Evolutionary conservation across 202 grass and related monocot genomes (phyloP).

Genomic region (Zizania palustris): DNA sequence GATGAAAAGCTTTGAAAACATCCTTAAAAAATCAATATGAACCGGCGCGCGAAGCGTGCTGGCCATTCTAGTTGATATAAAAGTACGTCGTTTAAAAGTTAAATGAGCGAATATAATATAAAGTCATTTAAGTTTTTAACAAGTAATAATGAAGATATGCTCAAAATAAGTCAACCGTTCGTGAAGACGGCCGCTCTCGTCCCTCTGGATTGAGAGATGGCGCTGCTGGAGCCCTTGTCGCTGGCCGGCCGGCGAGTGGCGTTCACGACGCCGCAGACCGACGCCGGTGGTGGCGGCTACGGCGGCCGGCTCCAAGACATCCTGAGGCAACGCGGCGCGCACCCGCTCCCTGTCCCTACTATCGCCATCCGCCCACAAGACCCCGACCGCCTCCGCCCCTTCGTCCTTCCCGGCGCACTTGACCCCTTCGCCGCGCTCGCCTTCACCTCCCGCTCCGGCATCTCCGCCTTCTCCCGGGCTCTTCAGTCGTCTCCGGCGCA

Average conservation of each 20-base stretch:
- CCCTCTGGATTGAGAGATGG: too few species aligned
- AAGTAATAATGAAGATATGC: too few species aligned
- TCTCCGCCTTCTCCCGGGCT: constrained; percentile 67
- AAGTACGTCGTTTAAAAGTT: too few species aligned
- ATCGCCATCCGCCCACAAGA: constrained; percentile 56
- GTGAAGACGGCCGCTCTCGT: too few species aligned
- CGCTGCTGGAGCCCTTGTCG: constrained; percentile 42
- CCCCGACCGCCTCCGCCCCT: constrained; percentile 59
- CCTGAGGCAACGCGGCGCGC: constrained; percentile 59
- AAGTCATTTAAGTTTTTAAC: too few species aligned
- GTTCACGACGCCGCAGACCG: constrained; percentile 70
- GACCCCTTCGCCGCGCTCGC: constrained; percentile 67
- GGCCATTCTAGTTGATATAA: too few species aligned
- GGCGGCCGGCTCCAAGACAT: constrained; percentile 55
- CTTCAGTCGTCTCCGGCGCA: constrained; percentile 1
- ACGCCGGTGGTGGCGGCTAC: constrained; percentile 35
- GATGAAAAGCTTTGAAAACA: constrained; percentile 75
- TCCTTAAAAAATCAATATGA: too few species aligned
- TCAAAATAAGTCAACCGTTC: too few species aligned
- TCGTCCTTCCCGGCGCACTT: constrained; percentile 52
- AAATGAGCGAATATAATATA: too few species aligned
- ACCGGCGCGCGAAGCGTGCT: too few species aligned
- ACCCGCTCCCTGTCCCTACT: constrained; percentile 63
- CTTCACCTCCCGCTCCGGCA: constrained; percentile 88
- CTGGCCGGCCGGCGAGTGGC: constrained; percentile 69